Conservation (phyloP, 768 basidiomycete species). For the Lactarius tabidus region DNA sequence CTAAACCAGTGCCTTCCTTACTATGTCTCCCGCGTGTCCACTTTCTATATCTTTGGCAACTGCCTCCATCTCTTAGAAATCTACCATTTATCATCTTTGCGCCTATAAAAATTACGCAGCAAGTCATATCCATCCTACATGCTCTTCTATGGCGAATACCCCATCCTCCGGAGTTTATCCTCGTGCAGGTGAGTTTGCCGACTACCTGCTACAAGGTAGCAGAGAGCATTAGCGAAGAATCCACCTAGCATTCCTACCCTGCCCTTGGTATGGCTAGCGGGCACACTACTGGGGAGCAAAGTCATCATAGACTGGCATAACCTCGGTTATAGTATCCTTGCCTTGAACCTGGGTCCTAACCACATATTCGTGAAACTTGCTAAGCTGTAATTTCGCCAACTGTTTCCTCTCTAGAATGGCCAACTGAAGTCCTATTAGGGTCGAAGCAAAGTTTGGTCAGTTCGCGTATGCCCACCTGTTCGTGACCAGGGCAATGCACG, state of each 20-base stretch:
- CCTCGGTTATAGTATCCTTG: conserved; percentile 89
- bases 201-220: neutral
- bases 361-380: conserved; percentile 74
- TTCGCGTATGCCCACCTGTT: conserved; percentile 87
- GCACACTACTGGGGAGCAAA: conserved; percentile 64
- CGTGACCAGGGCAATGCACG: conserved; percentile 85
- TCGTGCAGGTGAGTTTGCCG: conserved; percentile 72
- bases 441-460: conserved; percentile 78
- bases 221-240: conserved; percentile 52
- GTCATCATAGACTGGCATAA: conserved; percentile 99
- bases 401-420: conserved; percentile 4
- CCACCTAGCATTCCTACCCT: conserved; percentile 96
- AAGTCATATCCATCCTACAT: conserved; percentile 58
- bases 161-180: conserved; percentile 73
- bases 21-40: conserved; percentile 60
- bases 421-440: conserved; percentile 44
- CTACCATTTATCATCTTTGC: conserved; percentile 70
- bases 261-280: conserved; percentile 74
- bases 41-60: conserved; percentile 63
- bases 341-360: conserved; percentile 64
- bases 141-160: conserved; percentile 57
- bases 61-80: conserved; percentile 47
- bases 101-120: conserved; percentile 75
- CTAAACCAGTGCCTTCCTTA: conserved; percentile 71
- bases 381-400: conserved; percentile 50